Conservation (phyloP, 352 stramenopile species). For the Globisporangium echinulatum region DNA sequence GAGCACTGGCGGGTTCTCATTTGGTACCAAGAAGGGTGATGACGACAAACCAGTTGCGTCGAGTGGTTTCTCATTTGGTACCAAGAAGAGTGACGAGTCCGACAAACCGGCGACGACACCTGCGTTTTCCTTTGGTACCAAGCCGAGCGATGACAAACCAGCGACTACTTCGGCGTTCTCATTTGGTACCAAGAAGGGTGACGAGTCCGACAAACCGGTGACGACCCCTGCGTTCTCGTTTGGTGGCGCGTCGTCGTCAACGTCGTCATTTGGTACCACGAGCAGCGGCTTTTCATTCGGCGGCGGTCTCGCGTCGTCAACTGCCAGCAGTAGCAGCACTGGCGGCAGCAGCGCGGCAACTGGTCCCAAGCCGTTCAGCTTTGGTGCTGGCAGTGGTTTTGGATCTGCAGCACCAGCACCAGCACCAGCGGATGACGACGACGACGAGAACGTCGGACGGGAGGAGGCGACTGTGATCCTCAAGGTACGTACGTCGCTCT, state of each 20-base stretch:
- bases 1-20: constrained; percentile 25
- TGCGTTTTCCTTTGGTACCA: constrained; percentile 11
- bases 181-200: constrained; percentile 10
- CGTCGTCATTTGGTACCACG: neutral
- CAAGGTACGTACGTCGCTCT: constrained; percentile 40
- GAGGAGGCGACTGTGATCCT: constrained; percentile 84
- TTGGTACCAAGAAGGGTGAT: constrained; percentile 10
- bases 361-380: constrained; percentile 28
- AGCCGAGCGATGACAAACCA: neutral
- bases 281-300: constrained; percentile 4
- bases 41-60: neutral
- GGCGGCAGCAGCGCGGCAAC: neutral
- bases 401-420: constrained; percentile 1
- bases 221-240: constrained; percentile 14
- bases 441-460: constrained; percentile 75
- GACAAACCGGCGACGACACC: neutral
- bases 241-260: constrained; percentile 1
- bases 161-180: constrained; percentile 10
- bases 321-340: neutral
- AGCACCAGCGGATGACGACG: constrained; percentile 32
- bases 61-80: constrained; percentile 1
- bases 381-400: constrained; percentile 14
- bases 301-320: neutral
- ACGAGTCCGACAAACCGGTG: neutral
- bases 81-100: neutral